phyloP scores from a whole-genome alignment of 2,329 filamentous ascomycete genomes.

The Beauveria pseudobassiana region DNA sequence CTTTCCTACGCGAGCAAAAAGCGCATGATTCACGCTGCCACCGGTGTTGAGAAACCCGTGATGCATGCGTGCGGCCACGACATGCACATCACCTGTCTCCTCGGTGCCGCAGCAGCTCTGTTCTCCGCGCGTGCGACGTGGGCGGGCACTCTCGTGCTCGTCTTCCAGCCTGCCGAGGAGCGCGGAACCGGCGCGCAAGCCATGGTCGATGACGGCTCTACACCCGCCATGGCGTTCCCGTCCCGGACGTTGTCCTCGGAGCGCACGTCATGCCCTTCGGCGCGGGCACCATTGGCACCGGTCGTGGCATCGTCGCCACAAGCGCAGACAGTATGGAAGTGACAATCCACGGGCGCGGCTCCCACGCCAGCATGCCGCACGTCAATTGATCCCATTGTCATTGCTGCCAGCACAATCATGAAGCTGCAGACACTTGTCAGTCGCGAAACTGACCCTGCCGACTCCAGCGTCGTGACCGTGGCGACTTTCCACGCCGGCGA shows the following conservation, averaged over 20 bases:
- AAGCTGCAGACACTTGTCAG: conserved; percentile 25
- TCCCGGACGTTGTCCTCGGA: conserved; percentile 30
- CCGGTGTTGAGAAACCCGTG: conserved; percentile 43
- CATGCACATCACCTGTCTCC: conserved; percentile 52
- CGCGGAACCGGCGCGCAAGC: conserved; percentile 47
- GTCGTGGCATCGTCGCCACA: conserved; percentile 19
- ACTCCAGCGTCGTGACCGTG: conserved; percentile 36
- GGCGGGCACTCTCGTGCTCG: conserved; percentile 54
- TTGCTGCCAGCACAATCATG: conserved; percentile 34
- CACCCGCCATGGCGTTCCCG: conserved; percentile 18
- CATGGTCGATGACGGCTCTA: conserved; percentile 33
- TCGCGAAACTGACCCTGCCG: conserved; percentile 24
- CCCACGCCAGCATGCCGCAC: conserved; percentile 33
- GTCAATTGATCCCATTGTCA: conserved; percentile 38
- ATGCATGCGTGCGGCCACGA: conserved; percentile 67
- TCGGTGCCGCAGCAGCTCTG: conserved; percentile 48
- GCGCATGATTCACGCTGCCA: conserved; percentile 29
- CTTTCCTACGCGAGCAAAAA: conserved; percentile 45
- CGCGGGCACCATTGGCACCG: conserved; percentile 25
- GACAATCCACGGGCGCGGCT: conserved; percentile 30
- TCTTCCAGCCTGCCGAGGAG: conserved; percentile 65
- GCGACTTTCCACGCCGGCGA: conserved; percentile 34
- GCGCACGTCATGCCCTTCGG: conserved; percentile 23
- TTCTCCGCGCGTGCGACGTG: conserved; percentile 37
- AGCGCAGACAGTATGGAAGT: conserved; percentile 22